Evolutionary conservation across 768 basidiomycete genomes (phyloP).

Genomic region (Boletus rubescentipes): DNA sequence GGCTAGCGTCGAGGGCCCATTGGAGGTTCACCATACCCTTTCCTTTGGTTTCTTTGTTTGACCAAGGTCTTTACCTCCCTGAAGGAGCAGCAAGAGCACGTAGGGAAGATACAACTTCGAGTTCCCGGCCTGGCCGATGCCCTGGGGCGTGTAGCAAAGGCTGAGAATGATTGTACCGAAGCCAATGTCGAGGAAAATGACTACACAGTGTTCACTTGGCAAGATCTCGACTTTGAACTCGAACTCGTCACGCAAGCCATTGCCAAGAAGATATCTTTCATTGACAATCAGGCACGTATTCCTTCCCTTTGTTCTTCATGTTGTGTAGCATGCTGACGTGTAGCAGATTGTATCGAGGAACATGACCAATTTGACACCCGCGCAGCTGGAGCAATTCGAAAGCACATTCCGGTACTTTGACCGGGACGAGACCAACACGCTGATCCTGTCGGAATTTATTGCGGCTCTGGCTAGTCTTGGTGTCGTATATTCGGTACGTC

Average conservation of each 20-base stretch:
- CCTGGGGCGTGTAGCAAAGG: slow-evolving; percentile 53
- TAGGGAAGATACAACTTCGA: slow-evolving; percentile 61
- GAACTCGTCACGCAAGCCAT: slow-evolving; percentile 79
- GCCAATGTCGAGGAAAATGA: slow-evolving; percentile 98
- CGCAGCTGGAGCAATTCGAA: slow-evolving; percentile 95
- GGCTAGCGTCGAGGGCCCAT: slow-evolving; percentile 68
- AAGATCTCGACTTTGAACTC: slow-evolving; percentile 89
- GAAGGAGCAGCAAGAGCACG: slow-evolving; percentile 73
- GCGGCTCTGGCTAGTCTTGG: slow-evolving; percentile 93
- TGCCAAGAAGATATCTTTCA: slow-evolving; percentile 89
- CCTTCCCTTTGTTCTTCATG: neutral
- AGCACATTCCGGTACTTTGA: slow-evolving; percentile 98
- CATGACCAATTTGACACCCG: slow-evolving; percentile 92
- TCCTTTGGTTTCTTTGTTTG: slow-evolving; percentile 6
- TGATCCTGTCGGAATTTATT: slow-evolving; percentile 83
- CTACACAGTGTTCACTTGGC: slow-evolving; percentile 85
- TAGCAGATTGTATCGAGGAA: slow-evolving; percentile 87
- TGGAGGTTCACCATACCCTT: slow-evolving; percentile 54
- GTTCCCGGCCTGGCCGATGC: slow-evolving; percentile 64
- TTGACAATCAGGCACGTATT: slow-evolving; percentile 85
- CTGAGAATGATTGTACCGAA: slow-evolving; percentile 73
- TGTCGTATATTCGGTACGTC: slow-evolving; percentile 80
- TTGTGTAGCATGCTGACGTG: slow-evolving; percentile 11
- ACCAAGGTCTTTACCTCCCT: neutral
- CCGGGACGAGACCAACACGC: slow-evolving; percentile 86